These are phyloP conservation scores for Chlamydomonas sp. DNA, from an alignment of 139 green algal species.

Conservation along the genomic window DNA sequence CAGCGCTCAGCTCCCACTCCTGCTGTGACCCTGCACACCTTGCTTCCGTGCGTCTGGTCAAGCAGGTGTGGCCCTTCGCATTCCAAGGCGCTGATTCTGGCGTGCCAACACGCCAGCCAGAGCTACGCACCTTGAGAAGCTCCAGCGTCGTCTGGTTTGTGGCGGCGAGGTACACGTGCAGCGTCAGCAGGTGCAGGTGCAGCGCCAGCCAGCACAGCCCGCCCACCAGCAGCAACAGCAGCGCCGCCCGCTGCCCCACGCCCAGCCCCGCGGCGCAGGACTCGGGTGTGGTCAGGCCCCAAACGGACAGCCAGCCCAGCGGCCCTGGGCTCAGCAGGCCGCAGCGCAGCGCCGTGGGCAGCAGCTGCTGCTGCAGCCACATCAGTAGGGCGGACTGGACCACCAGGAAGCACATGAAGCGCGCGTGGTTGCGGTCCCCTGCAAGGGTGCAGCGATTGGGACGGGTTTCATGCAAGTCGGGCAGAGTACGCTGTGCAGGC, in stretches of 20 bases:
- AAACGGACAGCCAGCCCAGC: background rate
- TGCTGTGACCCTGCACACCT: too few species aligned
- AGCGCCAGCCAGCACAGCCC: too few species aligned
- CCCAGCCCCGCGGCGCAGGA: background rate
- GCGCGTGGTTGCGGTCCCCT: slow-evolving; percentile 30
- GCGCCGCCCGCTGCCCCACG: background rate
- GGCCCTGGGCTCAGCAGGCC: background rate
- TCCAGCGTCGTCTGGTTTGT: slow-evolving; percentile 32
- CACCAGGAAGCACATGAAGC: slow-evolving; percentile 9
- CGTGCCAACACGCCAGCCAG: too few species aligned
- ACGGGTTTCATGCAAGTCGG: background rate
- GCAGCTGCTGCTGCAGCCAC: background rate
- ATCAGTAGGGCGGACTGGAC: background rate
- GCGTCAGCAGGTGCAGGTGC: background rate
- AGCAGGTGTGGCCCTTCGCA: background rate
- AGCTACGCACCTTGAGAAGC: slow-evolving; percentile 18
- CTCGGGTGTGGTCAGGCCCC: background rate
- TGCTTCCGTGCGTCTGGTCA: too few species aligned
- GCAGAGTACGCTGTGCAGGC: background rate
- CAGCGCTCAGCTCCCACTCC: too few species aligned
- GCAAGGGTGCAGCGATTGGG: background rate
- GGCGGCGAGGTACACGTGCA: slow-evolving; percentile 30
- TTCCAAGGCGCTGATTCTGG: background rate
- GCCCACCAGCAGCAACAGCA: background rate
- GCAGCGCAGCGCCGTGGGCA: background rate